Evolutionary conservation across 2,329 filamentous ascomycete genomes (phyloP).

Genomic region (Coniochaeta ligniaria): DNA sequence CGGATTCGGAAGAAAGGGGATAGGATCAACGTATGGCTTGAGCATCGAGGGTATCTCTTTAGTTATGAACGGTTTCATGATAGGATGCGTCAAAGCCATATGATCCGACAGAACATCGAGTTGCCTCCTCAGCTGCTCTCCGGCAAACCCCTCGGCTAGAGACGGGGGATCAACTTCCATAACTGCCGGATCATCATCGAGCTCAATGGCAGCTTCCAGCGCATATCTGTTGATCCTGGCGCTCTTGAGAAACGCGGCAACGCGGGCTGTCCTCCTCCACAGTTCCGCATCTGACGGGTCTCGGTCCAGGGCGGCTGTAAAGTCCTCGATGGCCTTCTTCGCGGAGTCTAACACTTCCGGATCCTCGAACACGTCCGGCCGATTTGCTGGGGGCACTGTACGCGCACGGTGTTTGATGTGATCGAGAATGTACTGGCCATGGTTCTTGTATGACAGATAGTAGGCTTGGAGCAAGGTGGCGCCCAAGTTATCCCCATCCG

Average conservation of each 20-base stretch:
- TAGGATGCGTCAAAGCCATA: slow-evolving; percentile 51
- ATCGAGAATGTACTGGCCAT: slow-evolving; percentile 88
- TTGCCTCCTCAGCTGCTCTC: slow-evolving; percentile 52
- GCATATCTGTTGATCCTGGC: slow-evolving; percentile 52
- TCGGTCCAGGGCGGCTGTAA: slow-evolving; percentile 52
- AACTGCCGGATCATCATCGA: slow-evolving; percentile 59
- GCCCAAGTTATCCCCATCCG: slow-evolving; percentile 64
- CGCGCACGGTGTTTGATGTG: slow-evolving; percentile 48
- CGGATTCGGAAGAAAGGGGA: slow-evolving; percentile 53
- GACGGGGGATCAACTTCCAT: slow-evolving; percentile 56
- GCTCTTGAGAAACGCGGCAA: slow-evolving; percentile 52
- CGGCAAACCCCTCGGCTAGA: slow-evolving; percentile 55
- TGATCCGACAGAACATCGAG: slow-evolving; percentile 47
- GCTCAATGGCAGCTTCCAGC: slow-evolving; percentile 58
- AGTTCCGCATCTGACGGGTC: slow-evolving; percentile 62
- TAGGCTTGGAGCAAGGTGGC: slow-evolving; percentile 83
- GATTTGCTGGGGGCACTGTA: slow-evolving; percentile 15
- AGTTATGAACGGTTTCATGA: slow-evolving; percentile 49
- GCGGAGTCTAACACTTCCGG: slow-evolving; percentile 28
- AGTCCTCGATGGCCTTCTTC: slow-evolving; percentile 45
- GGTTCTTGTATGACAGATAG: slow-evolving; percentile 91
- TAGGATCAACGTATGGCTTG: slow-evolving; percentile 49
- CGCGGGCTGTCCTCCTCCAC: slow-evolving; percentile 53
- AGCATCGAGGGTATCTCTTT: slow-evolving; percentile 43
- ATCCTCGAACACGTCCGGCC: slow-evolving; percentile 24